Base-by-base conservation (phyloP, 176 grass and related monocot species). In the Raddia guianensis region DNA sequence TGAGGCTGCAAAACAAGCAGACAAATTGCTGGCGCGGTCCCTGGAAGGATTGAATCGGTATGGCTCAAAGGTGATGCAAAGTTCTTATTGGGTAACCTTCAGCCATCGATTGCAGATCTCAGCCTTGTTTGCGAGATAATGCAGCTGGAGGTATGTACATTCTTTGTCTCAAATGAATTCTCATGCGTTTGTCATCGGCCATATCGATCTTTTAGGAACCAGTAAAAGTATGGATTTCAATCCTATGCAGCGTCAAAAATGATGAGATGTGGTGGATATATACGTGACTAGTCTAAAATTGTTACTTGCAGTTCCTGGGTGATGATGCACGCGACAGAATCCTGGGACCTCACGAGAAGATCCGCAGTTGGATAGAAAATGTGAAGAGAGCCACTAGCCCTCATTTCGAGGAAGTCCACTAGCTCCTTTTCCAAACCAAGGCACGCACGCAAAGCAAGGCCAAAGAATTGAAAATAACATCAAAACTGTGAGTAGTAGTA, bases 121-220 rank as follows among this genome's bases (percentile, higher is more conserved):
- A 91, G 92, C 88, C 92, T 98, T 73, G 90, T 91, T 57, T 98
- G 95, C 48, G 95, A 98, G 80, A 92, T 98, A 70, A 95, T 91
- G 90, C 90, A 98, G 63, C 61, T 95, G 63, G 92, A 98, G 92
- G 95, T 95, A 93, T 18, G 73, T 77, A 18, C 6, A 11, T 70
- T 14, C 69, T 32, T 12, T 56, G 61, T n/a, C 10, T 6, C 20
- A 1, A 40, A 40, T 5, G 8, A 13, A 14, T 20, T 7, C 35
- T 27, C 10, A 18, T 6, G 6, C 12, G 13, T 62, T 53, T 83
- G 64, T 12, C 47, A 47, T 18, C 35, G 54, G 8, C 12, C 45
- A 52, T 8, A 64, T n/a, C n/a, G n/a, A n/a, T 63, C 18, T 6
- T 18, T 54, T 61, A 18, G 13, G 73, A 21, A 55, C n/a, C 19